Percentiles rank a stretch among this genome's conserved stretches.
phyloP scores from a whole-genome alignment of 1,284 basidiomycete genomes.

The Sanghuangporus weigelae region DNA sequence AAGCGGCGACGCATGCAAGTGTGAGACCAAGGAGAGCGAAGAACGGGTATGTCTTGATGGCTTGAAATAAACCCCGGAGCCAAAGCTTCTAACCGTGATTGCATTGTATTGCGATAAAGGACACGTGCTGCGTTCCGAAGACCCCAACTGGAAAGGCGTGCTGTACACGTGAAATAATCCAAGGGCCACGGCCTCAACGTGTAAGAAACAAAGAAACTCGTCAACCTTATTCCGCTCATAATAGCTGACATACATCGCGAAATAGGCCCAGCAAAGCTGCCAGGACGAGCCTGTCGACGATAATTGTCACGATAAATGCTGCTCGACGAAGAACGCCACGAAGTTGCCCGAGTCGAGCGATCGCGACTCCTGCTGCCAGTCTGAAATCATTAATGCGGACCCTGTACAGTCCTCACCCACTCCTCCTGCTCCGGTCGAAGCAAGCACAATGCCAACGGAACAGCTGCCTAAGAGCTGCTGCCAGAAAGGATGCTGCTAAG shows the following conservation, averaged over 20 bases:
- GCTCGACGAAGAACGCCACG: background rate
- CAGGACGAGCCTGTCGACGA: background rate
- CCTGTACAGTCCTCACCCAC: background rate
- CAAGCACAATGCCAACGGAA: background rate
- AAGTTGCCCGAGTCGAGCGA: background rate
- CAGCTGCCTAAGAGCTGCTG: background rate
- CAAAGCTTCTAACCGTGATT: background rate
- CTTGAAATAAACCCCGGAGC: background rate
- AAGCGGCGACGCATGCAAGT: slow-evolving; percentile 10
- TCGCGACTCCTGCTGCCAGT: background rate
- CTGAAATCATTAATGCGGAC: background rate
- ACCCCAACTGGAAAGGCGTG: slow-evolving; percentile 9
- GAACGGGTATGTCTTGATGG: slow-evolving; percentile 5
- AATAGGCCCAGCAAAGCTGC: background rate
- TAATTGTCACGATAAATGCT: background rate
- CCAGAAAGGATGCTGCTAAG: slow-evolving; percentile 4
- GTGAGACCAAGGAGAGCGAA: slow-evolving; percentile 1
- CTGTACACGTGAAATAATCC: slow-evolving; percentile 8
- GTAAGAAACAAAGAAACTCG: background rate
- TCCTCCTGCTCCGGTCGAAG: background rate
- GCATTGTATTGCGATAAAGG: background rate
- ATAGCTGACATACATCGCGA: background rate
- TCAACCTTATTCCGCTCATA: background rate
- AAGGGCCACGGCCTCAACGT: slow-evolving; percentile 3
- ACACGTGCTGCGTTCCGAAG: slow-evolving; percentile 12